Base-by-base conservation (phyloP, 192 early-diverging fungal genomes). In the Coemansia sp. region DNA sequence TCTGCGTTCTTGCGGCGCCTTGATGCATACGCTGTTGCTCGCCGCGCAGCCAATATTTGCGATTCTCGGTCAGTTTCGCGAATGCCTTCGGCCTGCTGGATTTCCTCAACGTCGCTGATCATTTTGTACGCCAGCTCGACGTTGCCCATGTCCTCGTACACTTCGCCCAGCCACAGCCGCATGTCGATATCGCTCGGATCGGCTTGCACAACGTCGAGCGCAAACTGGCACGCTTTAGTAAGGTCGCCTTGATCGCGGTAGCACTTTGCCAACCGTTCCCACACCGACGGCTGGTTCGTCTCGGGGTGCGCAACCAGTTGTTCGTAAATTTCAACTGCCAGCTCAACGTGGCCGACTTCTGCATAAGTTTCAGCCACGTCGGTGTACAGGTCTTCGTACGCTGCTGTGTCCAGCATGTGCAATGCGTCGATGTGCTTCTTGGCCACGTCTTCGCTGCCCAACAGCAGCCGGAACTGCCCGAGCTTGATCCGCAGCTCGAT, bases 401-500 rank as follows among this genome's bases (percentile, higher is more conserved):
- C 62, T 4, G 47, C 65, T 1, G 61, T 55, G 25, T 67, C 63
- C 38, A 29, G 25, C 27, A 25, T 59, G 35, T 73, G 88, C 88
- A 82, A 27, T 4, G 29, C 48, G 8, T 65, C 64, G 43, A 77
- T 60, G 47, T 82, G 80, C 19, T 8, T 14, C 68, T 86, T 76
- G 15, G 92, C 94, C 11, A 82, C 65, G n/a, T 89, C 86, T 9
- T 72, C 64, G 45, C 92, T 82, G 37, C 85, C 91, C 29, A 94
- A 57, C 69, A 84, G 76, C 32, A 97, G 48, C 27, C 94, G 84
- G 63, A 72, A 77, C 88, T 92, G 87, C 2, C 93, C 97, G 24
- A 94, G 84, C 68, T 92, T 92, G 54, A 91, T 87, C 19, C 93
- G 87, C 53, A 98, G 79, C 74, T 97, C 94, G 1, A 95, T 68